Percentiles rank a stretch among this genome's conserved stretches.
Evolutionary conservation across 192 early-diverging fungal species (phyloP).

Genomic region (Coemansia sp.): DNA sequence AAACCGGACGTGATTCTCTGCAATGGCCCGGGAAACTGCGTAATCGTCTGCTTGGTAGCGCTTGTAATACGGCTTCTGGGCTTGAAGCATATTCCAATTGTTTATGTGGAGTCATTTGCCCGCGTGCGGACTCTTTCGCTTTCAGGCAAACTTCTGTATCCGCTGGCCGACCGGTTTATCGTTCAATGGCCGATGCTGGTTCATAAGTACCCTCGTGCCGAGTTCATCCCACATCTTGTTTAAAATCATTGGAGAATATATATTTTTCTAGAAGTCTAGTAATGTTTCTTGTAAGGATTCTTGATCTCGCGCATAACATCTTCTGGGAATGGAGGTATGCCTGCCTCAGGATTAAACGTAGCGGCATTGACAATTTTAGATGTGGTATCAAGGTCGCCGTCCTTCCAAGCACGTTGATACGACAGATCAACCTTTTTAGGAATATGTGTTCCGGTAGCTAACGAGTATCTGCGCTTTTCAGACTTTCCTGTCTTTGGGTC

Average conservation of each 20-base stretch:
- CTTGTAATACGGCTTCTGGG: constrained; percentile 60
- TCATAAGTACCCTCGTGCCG: constrained; percentile 57
- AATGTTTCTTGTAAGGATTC: constrained; percentile 45
- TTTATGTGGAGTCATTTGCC: constrained; percentile 93
- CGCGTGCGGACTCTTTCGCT: constrained; percentile 83
- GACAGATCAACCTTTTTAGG: constrained; percentile 27
- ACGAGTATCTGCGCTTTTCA: constrained; percentile 35
- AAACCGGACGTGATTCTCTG: constrained; percentile 70
- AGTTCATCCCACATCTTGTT: constrained; percentile 66
- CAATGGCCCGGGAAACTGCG: constrained; percentile 89
- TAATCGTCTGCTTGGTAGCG: constrained; percentile 65
- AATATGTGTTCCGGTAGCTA: constrained; percentile 32
- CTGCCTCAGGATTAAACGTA: constrained; percentile 37
- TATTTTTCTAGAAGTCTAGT: constrained; percentile 3
- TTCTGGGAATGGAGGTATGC: constrained; percentile 42
- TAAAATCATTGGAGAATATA: constrained; percentile 28
- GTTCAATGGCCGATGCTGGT: constrained; percentile 83
- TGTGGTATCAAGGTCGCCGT: constrained; percentile 30
- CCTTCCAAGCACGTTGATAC: constrained; percentile 46
- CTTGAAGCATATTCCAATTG: constrained; percentile 57
- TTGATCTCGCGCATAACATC: constrained; percentile 47
- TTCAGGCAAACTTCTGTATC: constrained; percentile 78
- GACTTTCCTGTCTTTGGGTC: constrained; percentile 25
- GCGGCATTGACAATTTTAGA: constrained; percentile 29
- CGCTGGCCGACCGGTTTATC: constrained; percentile 76